Percentiles rank a stretch among this genome's conserved stretches.
Conservation (phyloP, 768 basidiomycete genomes). For the Cytidiella melzeri region DNA sequence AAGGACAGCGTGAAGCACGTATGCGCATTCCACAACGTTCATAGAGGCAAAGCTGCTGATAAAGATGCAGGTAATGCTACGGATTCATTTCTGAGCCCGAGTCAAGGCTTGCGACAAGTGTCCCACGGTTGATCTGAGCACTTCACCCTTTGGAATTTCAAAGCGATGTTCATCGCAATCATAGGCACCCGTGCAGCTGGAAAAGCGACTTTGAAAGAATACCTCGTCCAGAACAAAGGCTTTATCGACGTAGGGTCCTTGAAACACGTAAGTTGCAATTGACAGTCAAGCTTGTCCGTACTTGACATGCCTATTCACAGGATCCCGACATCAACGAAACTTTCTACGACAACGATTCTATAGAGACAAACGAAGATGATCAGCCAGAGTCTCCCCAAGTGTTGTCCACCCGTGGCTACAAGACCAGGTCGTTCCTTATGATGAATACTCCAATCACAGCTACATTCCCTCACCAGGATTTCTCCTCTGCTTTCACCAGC, state of each 20-base stretch:
- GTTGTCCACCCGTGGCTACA: constrained; percentile 6
- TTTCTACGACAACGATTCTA: not conserved
- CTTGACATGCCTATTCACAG: constrained; percentile 8
- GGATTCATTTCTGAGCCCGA: too few relatives aligned
- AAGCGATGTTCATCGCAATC: constrained; percentile 27
- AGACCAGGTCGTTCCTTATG: constrained; percentile 18
- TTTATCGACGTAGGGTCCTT: constrained; percentile 32
- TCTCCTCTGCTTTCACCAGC: constrained; percentile 2
- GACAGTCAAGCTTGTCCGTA: constrained; percentile 2
- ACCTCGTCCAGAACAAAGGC: constrained; percentile 49
- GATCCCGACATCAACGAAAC: not conserved
- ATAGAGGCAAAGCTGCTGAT: not conserved
- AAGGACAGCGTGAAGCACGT: not conserved
- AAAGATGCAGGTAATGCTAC: not conserved
- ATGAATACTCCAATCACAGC: constrained; percentile 20
- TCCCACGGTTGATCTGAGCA: not conserved
- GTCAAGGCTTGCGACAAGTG: too few relatives aligned
- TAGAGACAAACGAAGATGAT: not conserved
- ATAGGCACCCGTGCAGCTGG: constrained; percentile 27
- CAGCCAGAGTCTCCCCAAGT: not conserved
- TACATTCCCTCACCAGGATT: constrained; percentile 18
- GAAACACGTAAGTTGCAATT: not conserved
- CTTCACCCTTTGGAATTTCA: not conserved
- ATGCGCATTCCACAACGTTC: not conserved
- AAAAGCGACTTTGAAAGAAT: constrained; percentile 43